phyloP scores from a whole-genome alignment of 2,329 filamentous ascomycete species.

The Graphilbum ipis-grandicollis region DNA sequence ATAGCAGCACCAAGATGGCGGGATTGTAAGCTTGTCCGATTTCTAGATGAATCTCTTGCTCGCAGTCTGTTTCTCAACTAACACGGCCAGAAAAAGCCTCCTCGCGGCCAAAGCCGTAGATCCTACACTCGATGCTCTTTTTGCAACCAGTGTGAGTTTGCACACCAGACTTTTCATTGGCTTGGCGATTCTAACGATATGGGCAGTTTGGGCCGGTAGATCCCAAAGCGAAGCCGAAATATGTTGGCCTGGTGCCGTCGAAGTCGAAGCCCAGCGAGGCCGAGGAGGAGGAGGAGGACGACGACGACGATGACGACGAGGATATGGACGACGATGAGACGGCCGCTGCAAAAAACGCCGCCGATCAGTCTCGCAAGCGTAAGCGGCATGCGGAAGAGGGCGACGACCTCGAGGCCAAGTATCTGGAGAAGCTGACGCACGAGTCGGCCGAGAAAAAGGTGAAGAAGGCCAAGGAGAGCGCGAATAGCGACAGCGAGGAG shows the following conservation, averaged over 20 bases:
- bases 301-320: slow-evolving; percentile 2
- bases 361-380: slow-evolving; percentile 27
- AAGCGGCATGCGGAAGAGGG: slow-evolving; percentile 47
- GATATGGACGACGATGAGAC: slow-evolving; percentile 13
- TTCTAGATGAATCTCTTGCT: not conserved
- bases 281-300: not conserved
- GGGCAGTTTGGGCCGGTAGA: slow-evolving; percentile 33
- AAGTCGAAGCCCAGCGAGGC: slow-evolving; percentile 1
- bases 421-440: slow-evolving; percentile 47
- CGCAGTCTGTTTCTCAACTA: not conserved
- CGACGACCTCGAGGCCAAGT: slow-evolving; percentile 53
- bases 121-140: slow-evolving; percentile 51
- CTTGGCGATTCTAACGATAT: not conserved
- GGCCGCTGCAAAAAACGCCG: slow-evolving; percentile 15
- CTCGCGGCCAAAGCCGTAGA: slow-evolving; percentile 42
- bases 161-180: not conserved
- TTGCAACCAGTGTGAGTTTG: slow-evolving; percentile 47
- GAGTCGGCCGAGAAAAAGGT: slow-evolving; percentile 28
- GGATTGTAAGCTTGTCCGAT: not conserved
- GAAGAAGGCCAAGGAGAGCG: slow-evolving; percentile 16
- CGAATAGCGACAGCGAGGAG: slow-evolving; percentile 13
- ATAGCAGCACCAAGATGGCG: slow-evolving; percentile 1
- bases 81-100: slow-evolving; percentile 7
- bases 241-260: slow-evolving; percentile 13
- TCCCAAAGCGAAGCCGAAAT: slow-evolving; percentile 25